Conservation (phyloP, 2,329 filamentous ascomycete genomes). For the Pestalotiopsis sp. region DNA sequence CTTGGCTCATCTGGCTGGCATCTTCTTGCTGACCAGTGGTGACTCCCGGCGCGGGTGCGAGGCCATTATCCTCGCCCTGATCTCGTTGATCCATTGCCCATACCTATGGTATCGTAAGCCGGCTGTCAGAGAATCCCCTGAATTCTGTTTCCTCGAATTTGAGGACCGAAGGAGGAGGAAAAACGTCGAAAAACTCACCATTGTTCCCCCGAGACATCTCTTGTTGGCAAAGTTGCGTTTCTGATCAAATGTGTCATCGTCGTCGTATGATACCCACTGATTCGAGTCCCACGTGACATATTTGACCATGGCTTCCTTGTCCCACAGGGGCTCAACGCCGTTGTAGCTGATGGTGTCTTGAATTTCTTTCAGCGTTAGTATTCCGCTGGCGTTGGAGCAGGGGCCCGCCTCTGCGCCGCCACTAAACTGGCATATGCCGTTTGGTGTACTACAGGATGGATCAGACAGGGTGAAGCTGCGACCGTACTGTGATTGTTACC, state of each 20-base stretch:
- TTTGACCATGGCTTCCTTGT: constrained; percentile 31
- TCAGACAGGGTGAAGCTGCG: constrained; percentile 21
- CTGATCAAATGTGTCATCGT: constrained; percentile 40
- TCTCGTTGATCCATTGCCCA: constrained; percentile 21
- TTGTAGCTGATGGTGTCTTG: constrained; percentile 19
- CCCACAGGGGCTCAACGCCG: neutral
- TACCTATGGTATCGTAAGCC: neutral
- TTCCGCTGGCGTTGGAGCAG: constrained; percentile 23
- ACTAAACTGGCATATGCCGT: constrained; percentile 22
- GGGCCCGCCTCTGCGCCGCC: constrained; percentile 19
- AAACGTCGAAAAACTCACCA: no score
- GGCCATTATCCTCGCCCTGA: constrained; percentile 15
- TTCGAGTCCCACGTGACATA: constrained; percentile 26
- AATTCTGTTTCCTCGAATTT: no score
- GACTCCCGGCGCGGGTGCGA: constrained; percentile 3
- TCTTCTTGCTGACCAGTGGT: neutral
- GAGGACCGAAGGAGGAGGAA: no score
- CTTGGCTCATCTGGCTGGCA: constrained; percentile 15
- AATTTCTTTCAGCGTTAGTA: constrained; percentile 25
- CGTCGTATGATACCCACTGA: constrained; percentile 32
- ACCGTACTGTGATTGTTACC: constrained; percentile 33
- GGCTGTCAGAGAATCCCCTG: no score
- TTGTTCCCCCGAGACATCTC: no score
- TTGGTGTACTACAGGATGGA: constrained; percentile 20
- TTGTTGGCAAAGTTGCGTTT: constrained; percentile 34